These are phyloP conservation scores for Claviceps fusiformis DNA, from an alignment of 2,329 filamentous ascomycete genomes.

Conservation along the genomic window DNA sequence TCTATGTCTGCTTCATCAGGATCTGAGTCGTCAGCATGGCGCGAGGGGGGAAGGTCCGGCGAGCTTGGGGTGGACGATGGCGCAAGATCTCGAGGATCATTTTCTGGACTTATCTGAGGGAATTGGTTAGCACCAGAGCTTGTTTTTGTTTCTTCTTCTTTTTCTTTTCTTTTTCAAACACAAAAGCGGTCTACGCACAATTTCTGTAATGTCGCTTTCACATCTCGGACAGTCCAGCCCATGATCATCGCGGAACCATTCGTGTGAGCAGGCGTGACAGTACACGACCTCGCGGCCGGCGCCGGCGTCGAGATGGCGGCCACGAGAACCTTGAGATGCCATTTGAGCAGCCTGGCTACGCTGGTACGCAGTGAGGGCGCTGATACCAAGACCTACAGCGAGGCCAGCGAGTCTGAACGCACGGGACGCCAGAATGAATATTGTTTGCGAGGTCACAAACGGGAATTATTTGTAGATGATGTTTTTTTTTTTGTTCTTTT, in stretches of 20 bases:
- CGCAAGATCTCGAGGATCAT: conserved; percentile 44
- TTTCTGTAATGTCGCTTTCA: conserved; percentile 65
- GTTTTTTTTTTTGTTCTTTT: not conserved
- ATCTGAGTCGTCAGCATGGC: conserved; percentile 33
- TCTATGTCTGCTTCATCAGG: conserved; percentile 47
- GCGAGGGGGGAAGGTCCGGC: conserved; percentile 15
- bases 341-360: conserved; percentile 28
- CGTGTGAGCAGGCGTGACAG: conserved; percentile 68
- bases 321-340: conserved; percentile 16
- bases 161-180: not conserved
- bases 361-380: conserved; percentile 41
- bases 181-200: conserved; percentile 36
- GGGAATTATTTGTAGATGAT: not conserved
- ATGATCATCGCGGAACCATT: conserved; percentile 66
- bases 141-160: no score
- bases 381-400: conserved; percentile 43
- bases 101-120: conserved; percentile 37
- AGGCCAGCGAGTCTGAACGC: conserved; percentile 40
- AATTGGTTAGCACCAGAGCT: conserved; percentile 6
- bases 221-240: conserved; percentile 67
- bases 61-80: conserved; percentile 18
- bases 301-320: conserved; percentile 34
- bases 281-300: conserved; percentile 58
- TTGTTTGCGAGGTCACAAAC: not conserved
- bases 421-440: conserved; percentile 39